Evolutionary conservation across 331 rosid species (phyloP).

Genomic region (Dryas integrifolia): DNA sequence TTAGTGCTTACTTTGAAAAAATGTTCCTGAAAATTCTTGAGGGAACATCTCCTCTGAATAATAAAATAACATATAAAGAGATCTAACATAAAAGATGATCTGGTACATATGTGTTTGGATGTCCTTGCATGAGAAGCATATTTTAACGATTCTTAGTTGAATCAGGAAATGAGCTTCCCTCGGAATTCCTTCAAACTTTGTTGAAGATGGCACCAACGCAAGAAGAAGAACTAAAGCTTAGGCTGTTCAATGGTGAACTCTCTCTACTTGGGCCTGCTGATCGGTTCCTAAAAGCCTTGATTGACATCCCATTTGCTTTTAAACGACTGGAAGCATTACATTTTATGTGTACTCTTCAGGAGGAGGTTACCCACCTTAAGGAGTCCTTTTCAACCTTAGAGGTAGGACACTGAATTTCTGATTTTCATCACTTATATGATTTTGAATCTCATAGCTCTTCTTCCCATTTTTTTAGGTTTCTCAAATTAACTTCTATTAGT

Average conservation of each 20-base stretch:
- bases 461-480: conserved; percentile 6
- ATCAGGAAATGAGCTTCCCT: conserved; percentile 87
- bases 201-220: conserved; percentile 84
- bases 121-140: conserved; percentile 12
- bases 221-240: conserved; percentile 93
- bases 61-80: background rate
- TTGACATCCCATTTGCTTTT: conserved; percentile 74
- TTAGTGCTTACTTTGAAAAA: background rate
- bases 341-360: conserved; percentile 73
- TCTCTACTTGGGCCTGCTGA: conserved; percentile 86
- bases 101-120: background rate
- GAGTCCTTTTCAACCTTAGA: conserved; percentile 74
- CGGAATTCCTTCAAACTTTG: conserved; percentile 67
- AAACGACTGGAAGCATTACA: conserved; percentile 82
- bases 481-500: background rate
- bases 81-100: background rate
- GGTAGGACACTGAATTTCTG: conserved; percentile 42
- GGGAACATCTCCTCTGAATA: background rate
- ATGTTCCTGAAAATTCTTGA: background rate
- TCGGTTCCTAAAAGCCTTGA: conserved; percentile 68
- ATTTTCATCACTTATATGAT: conserved; percentile 5
- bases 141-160: conserved; percentile 28
- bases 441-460: conserved; percentile 10
- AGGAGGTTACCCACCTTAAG: conserved; percentile 53
- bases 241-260: conserved; percentile 54